Percentiles rank a stretch among this genome's conserved stretches.
Evolutionary conservation across 164 flowering plant genomes (phyloP).

Genomic region (Paratinospora sagittata): DNA sequence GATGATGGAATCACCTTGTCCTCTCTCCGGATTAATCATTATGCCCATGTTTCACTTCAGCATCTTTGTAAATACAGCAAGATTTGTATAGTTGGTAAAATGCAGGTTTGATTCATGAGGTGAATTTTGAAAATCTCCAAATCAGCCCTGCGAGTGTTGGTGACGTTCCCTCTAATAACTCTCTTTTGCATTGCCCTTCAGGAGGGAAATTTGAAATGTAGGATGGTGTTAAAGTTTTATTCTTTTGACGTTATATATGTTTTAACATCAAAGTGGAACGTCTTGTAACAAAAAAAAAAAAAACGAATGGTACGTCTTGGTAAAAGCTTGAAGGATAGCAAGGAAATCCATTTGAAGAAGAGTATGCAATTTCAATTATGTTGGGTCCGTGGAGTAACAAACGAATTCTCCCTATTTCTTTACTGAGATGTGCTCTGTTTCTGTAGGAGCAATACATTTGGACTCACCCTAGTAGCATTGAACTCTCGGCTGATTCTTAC

Average conservation of each 20-base stretch:
- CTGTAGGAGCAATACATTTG: no score
- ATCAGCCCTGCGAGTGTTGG: not conserved
- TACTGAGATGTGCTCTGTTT: no score
- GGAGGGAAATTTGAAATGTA: no score
- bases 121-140: not conserved
- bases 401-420: no score
- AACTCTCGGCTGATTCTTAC: no score
- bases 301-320: no score
- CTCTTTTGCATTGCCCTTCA: not conserved
- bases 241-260: not conserved
- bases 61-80: slow-evolving; percentile 8
- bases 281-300: no score
- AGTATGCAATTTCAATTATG: not conserved
- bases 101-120: slow-evolving; percentile 4
- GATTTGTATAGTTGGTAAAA: slow-evolving; percentile 1
- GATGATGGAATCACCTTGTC: not conserved
- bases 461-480: no score
- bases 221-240: not conserved
- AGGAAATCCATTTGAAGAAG: not conserved
- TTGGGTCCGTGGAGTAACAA: no score
- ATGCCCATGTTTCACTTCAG: not conserved
- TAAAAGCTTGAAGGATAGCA: no score
- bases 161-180: not conserved
- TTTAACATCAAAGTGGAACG: no score
- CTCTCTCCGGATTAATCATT: no score